phyloP scores from a whole-genome alignment of 345 rosid genomes.

The Melaleuca quinquenervia region DNA sequence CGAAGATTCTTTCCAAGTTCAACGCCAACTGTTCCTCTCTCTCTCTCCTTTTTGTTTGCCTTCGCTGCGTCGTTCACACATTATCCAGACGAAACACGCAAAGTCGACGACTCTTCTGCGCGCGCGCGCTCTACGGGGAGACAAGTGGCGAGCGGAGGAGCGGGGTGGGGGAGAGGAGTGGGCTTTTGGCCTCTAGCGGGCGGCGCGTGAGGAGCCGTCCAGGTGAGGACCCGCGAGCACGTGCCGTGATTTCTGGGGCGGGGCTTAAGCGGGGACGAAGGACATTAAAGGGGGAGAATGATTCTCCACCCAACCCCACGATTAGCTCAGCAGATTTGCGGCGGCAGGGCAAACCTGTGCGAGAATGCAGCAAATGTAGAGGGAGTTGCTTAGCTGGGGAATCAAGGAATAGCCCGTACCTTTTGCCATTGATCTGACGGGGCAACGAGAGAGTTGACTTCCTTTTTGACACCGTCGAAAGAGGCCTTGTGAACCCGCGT shows the following conservation, averaged over 20 bases:
- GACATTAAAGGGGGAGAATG: not conserved
- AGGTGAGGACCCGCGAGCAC: constrained; percentile 33
- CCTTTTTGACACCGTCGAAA: not conserved
- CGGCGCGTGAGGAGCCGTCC: constrained; percentile 2
- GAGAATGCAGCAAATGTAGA: not conserved
- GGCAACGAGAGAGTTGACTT: not conserved
- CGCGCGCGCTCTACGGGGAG: not conserved
- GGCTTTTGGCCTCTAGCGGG: constrained; percentile 8
- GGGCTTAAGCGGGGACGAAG: not conserved
- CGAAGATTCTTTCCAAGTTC: not conserved
- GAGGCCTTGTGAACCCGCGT: not conserved
- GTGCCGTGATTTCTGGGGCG: constrained; percentile 17
- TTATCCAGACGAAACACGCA: not conserved
- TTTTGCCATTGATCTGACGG: not conserved
- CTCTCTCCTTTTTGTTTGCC: not conserved
- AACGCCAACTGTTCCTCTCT: not conserved
- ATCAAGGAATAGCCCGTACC: not conserved
- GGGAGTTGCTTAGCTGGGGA: not conserved
- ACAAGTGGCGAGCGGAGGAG: constrained; percentile 21
- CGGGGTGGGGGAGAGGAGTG: constrained; percentile 7
- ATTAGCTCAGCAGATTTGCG: not conserved
- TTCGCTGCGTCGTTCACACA: not conserved
- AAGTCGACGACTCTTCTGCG: not conserved
- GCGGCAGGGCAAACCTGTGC: not conserved
- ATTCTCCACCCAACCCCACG: not conserved